Base-by-base conservation (phyloP, 148 eudicot genomes). In the Diospyros lotus region DNA sequence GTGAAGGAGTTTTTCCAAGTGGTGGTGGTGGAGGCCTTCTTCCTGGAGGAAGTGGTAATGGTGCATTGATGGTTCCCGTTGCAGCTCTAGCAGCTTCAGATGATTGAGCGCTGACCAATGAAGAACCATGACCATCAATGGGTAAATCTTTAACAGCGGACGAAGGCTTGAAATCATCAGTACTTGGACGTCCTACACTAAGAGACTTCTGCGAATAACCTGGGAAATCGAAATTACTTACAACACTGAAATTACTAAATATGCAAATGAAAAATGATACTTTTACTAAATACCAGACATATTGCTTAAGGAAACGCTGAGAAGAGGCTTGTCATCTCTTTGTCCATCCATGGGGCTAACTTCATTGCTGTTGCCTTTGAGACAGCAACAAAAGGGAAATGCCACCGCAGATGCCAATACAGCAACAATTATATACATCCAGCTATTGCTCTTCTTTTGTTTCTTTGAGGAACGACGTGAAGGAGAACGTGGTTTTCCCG, bases 271-370 rank as follows among this genome's bases (percentile, higher is more conserved):
- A 51, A 5, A 75, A 74, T 10, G 43, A 42, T 58, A 18, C 43
- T 38, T 13, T 44, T 38, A 66, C 71, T 39, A 70, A 17, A 39
- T 86, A 87, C 88, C 83, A 71, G 87, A 78, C 48, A 71, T 18
- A 61, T 83, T 77, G 67, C 84, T 85, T 45, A 82, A 71, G 70
- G 78, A 71, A 17, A 80, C 8, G 52, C 81, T 86, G 65, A 85
- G 80, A 44, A 87, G 85, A 70, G 89, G 93, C 48, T 75, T 88
- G n/a, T 87, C 92, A 76, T 88, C 89, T 83, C 83, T 82, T 44
- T 66, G 80, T 18, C 73, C 79, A 65, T 77, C 66, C 59, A 61
- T 78, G 56, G 77, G 75, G 42, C 64, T 71, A 15, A 63, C 73
- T 55, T 56, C 54, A 11, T 66, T 68, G 2, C 58, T 76, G 10